Evolutionary conservation across 306 rosid genomes (phyloP).

Genomic region (Arachis stenosperma): DNA sequence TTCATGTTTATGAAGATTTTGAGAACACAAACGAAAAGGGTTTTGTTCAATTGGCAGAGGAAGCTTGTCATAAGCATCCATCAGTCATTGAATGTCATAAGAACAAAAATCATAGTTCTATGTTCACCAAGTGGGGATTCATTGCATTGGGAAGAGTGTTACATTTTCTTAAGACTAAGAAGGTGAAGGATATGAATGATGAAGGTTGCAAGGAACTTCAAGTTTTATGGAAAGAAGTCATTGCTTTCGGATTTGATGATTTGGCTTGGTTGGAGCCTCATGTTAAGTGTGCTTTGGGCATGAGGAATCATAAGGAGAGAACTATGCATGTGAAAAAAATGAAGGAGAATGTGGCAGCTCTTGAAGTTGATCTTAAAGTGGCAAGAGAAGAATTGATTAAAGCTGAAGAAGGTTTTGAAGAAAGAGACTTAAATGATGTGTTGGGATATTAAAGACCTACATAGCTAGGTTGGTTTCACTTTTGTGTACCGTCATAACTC

Average conservation of each 20-base stretch:
- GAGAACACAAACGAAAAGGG: no score
- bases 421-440: background rate
- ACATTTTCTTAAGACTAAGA: constrained; percentile 26
- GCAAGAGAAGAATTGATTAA: constrained; percentile 16
- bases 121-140: constrained; percentile 5
- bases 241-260: constrained; percentile 28
- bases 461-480: background rate
- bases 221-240: constrained; percentile 35
- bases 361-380: constrained; percentile 12
- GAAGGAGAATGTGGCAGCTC: constrained; percentile 4
- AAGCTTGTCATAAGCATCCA: no score
- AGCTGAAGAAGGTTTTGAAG: constrained; percentile 19
- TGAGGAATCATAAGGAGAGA: no score
- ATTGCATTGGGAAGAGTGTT: constrained; percentile 33
- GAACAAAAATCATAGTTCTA: no score
- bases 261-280: constrained; percentile 33
- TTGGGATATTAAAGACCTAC: background rate
- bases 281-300: constrained; percentile 18
- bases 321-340: background rate
- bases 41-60: no score
- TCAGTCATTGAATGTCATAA: no score
- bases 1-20: no score
- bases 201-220: constrained; percentile 21
- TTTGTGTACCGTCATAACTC: background rate
- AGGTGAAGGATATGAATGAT: constrained; percentile 14